Percentiles rank a stretch among this genome's conserved stretches.
phyloP scores from a whole-genome alignment of 179 eudicot species.

The Spinacia oleracea region DNA sequence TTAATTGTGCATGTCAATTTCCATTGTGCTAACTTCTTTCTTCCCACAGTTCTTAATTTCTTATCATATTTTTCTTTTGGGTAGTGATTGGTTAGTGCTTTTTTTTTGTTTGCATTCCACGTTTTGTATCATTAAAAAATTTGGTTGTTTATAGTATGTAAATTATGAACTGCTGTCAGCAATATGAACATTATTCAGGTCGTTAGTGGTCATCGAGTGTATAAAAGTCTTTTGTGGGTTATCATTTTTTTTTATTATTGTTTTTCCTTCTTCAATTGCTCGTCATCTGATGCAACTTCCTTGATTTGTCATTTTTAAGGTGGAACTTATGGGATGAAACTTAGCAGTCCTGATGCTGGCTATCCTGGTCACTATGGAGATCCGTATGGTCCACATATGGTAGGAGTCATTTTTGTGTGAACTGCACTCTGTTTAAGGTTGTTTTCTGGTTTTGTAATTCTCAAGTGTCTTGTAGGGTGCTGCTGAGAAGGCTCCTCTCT shows the following conservation, averaged over 20 bases:
- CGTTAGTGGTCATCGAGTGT: not conserved
- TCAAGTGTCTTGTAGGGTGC: slow-evolving; percentile 56
- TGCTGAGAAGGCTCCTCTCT: slow-evolving; percentile 69
- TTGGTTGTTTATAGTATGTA: not conserved
- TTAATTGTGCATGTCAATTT: no score
- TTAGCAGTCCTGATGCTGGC: slow-evolving; percentile 55
- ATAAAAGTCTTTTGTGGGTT: not conserved
- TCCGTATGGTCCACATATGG: slow-evolving; percentile 74
- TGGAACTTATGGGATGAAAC: slow-evolving; percentile 72
- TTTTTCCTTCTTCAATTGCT: not conserved
- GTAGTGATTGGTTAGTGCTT: no score
- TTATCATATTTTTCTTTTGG: not conserved
- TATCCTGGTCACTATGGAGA: slow-evolving; percentile 69
- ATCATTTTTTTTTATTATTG: not conserved
- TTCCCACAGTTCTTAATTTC: no score
- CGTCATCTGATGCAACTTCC: slow-evolving; percentile 21
- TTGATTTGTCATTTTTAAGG: slow-evolving; percentile 47
- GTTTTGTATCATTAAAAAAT: no score
- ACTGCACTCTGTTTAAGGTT: not conserved
- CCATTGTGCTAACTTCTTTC: no score
- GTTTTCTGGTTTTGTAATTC: slow-evolving; percentile 19
- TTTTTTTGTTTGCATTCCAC: no score
- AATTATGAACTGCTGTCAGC: not conserved
- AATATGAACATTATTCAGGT: slow-evolving; percentile 8
- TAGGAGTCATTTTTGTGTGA: slow-evolving; percentile 32